These are phyloP conservation scores for Talaromyces ruber DNA, from an alignment of 495 filamentous ascomycete genomes.

Conservation along the genomic window DNA sequence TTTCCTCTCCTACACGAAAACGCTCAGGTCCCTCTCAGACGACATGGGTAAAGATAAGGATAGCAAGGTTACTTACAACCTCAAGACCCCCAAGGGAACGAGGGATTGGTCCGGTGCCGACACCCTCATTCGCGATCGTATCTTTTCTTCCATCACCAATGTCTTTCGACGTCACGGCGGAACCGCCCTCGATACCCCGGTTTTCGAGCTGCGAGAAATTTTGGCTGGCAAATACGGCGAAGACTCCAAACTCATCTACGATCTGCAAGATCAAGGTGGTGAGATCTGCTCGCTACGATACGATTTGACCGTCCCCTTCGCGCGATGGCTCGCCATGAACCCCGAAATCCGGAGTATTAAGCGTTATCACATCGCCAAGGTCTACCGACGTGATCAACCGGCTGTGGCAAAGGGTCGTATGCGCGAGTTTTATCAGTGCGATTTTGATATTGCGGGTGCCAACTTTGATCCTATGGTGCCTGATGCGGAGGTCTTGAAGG, in stretches of 20 bases:
- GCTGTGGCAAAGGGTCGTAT: constrained; percentile 84
- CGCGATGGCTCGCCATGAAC: constrained; percentile 84
- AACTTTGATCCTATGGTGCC: constrained; percentile 86
- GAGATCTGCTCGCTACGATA: constrained; percentile 81
- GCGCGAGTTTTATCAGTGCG: constrained; percentile 97
- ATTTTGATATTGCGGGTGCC: constrained; percentile 88
- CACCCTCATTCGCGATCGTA: constrained; percentile 57
- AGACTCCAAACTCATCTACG: constrained; percentile 86
- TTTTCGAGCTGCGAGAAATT: constrained; percentile 72
- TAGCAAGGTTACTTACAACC: constrained; percentile 26
- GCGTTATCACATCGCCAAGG: constrained; percentile 83
- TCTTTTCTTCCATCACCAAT: constrained; percentile 71
- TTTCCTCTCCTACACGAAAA: neutral
- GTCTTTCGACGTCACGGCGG: constrained; percentile 89
- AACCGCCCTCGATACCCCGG: constrained; percentile 77
- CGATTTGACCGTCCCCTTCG: constrained; percentile 87
- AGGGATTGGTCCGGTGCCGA: constrained; percentile 32
- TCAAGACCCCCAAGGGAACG: constrained; percentile 43
- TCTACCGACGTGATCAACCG: constrained; percentile 74
- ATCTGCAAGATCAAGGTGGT: constrained; percentile 77
- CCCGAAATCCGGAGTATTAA: constrained; percentile 64
- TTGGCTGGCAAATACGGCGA: constrained; percentile 87
- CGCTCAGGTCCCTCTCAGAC: neutral
- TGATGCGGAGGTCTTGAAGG: constrained; percentile 85
- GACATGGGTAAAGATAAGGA: constrained; percentile 14